Evolutionary conservation across 345 rosid species (phyloP), one percentile per base, ranked within the genome.

Genomic region (Durio zibethinus): DNA sequence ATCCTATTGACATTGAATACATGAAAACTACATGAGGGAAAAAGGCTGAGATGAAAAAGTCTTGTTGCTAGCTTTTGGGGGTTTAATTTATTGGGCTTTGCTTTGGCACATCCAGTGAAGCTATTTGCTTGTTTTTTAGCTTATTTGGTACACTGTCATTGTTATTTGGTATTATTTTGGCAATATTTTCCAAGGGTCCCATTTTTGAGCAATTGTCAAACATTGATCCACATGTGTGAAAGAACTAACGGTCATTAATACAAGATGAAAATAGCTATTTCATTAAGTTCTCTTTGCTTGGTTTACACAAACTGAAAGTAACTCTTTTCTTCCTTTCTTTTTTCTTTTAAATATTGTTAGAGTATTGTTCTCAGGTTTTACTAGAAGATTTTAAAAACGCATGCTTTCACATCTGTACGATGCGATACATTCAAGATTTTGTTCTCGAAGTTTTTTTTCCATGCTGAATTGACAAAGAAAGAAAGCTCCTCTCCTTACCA

Each of bases 41-140:
- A 83, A 80, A 79, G 31, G 84, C 42, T 83, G 64, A 45, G 80
- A 53, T 73, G 83, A 73, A 83, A 82, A 84, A 38, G 89, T 85
- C 85, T 74, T 76, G 56, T 48, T 53, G 12, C 76, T 78, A 78
- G 84, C 74, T 77, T 87, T 75, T 75, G 18, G 27, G 69, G 75
- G 43, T 72, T 33, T 52, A 7, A 12, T 53, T 52, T 47, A 10
- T 60, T 63, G 72, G 73, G 12, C 15, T 73, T 29, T 59, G 77
- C 70, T 79, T 88, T 89, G 90, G 84, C 78, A 60, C 63, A 82
- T 81, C 73, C 82, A 76, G 62, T 78, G 88, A 85, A 87, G 84
- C 84, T 65, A 83, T 66, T 50, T 72, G 57, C 59, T 80, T 85
- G 85, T 77, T 64, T 78, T 83, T 83, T 83, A 70, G 78, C 78